Evolutionary conservation across 495 filamentous ascomycete genomes (phyloP), one percentile per base, ranked within the genome.

Genomic region (Aspergillus leporis): DNA sequence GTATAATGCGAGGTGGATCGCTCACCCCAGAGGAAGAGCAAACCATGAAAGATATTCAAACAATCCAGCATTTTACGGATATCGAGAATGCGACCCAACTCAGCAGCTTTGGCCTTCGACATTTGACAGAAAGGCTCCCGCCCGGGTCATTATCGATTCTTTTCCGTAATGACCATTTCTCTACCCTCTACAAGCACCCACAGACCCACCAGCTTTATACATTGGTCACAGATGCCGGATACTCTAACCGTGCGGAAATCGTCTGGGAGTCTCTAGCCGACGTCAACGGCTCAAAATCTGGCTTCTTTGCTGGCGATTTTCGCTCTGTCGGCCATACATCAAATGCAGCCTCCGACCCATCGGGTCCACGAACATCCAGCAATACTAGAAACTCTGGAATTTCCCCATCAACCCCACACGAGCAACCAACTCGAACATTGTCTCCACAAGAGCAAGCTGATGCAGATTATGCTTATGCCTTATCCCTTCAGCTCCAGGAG

Each of bases 91-190:
- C 90, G 21, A 97, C 94, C 0, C 94, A 98, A 64, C 79, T 98
- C 5, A 97, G 93, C 3, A 71, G 81, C 2, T 89, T 87, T 72
- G 94, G 94, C 0, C 83, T 98, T 1, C 79, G 87, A 5, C 83
- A 87, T 4, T 83, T 98, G 13, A 77, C 76, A 3, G 80, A 83
- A 46, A 80, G 74, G 7, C 71, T 97, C 47, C 73, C 77, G 14
- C 89, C 91, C 0, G 91, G 91, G 3, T 83, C 87, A 0, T 79
- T 96, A 8, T 90, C 89, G 0, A 98, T 98, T 50, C 73, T 98
- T 2, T 98, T 98, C 76, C 85, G 94, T 32, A 98, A 98, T 61
- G 93, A 98, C 65, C 94, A 98, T 73, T 98, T 98, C 67, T 88
- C 88, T 30, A 98, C 94, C 0, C 68, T 98, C 0, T 96, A 97